A percentile compares a stretch with the other conserved stretches of the same genome.
These are phyloP conservation scores for Eucalyptus polyanthemos DNA, from an alignment of 345 rosid species.

Conservation along the genomic window DNA sequence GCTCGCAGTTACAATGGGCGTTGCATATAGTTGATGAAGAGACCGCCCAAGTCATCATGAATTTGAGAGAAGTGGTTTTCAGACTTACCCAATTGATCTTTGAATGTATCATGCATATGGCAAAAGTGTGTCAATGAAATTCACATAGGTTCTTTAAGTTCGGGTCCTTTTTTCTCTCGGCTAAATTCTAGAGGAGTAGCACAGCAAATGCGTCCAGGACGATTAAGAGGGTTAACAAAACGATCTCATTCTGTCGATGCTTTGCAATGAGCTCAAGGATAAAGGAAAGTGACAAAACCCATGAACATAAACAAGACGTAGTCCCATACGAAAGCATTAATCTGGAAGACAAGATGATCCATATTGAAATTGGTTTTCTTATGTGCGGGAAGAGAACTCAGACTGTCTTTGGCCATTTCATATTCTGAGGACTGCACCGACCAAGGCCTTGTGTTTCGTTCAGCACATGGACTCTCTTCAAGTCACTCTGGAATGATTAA, in stretches of 20 bases:
- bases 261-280: not conserved
- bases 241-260: not conserved
- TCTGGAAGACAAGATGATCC: not conserved
- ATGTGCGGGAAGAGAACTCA: not conserved
- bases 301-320: not conserved
- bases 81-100: not conserved
- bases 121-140: not conserved
- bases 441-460: not conserved
- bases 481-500: not conserved
- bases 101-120: not conserved
- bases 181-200: not conserved
- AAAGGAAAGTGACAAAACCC: not conserved
- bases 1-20: not conserved
- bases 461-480: not conserved
- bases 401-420: not conserved
- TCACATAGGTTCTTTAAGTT: not conserved
- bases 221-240: not conserved
- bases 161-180: not conserved
- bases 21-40: not conserved
- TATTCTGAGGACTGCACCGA: not conserved
- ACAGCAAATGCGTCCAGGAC: not conserved
- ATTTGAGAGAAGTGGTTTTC: not conserved
- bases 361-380: not conserved
- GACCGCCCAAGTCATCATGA: not conserved
- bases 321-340: not conserved